These are phyloP conservation scores for Xerocomellus dryophilus DNA, from an alignment of 768 basidiomycete genomes.

Conservation along the genomic window DNA sequence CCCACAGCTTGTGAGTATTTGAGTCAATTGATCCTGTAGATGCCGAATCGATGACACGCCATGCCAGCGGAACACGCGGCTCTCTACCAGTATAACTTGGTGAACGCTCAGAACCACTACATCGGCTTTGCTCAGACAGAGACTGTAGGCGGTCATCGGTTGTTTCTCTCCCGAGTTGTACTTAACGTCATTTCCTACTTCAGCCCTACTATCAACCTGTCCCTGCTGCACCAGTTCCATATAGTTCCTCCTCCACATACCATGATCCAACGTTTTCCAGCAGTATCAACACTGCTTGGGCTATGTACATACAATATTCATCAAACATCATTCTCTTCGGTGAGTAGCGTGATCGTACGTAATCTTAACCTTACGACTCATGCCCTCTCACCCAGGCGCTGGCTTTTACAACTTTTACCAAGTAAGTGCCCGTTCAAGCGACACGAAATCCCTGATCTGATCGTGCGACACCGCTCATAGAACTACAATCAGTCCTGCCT, in stretches of 20 bases:
- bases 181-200: neutral
- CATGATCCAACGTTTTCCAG: conserved; percentile 38
- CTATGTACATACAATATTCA: conserved; percentile 31
- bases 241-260: conserved; percentile 31
- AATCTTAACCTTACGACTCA: conserved; percentile 29
- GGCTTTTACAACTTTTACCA: conserved; percentile 51
- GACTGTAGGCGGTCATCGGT: conserved; percentile 31
- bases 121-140: conserved; percentile 53
- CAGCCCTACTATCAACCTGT: conserved; percentile 50
- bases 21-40: neutral
- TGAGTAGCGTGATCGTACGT: conserved; percentile 19
- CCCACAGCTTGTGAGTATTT: conserved; percentile 20
- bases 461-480: conserved; percentile 17
- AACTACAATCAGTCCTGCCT: conserved; percentile 40
- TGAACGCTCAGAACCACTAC: conserved; percentile 44
- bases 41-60: neutral
- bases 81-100: conserved; percentile 48
- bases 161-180: neutral
- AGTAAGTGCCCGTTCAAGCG: conserved; percentile 15
- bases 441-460: neutral
- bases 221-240: conserved; percentile 44
- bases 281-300: conserved; percentile 6
- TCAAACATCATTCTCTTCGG: conserved; percentile 44
- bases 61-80: conserved; percentile 42
- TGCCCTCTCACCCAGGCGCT: conserved; percentile 33